A percentile compares a stretch with the other conserved stretches of the same genome.
Evolutionary conservation across 345 rosid genomes (phyloP).

Genomic region (Heritiera fomes): DNA sequence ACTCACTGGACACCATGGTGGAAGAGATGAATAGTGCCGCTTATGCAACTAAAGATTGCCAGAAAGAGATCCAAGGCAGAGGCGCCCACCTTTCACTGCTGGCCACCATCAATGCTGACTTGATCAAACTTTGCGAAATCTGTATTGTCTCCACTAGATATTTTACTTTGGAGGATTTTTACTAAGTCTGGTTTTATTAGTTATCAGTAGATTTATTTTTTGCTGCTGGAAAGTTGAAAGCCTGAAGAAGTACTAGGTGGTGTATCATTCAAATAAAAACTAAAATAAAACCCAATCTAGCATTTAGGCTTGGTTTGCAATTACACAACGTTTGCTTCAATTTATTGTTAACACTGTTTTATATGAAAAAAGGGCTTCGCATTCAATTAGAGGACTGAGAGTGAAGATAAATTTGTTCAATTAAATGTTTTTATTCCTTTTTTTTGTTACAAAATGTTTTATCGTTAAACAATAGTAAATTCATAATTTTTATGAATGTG

Average conservation of each 20-base stretch:
- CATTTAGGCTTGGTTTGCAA: too few relatives aligned
- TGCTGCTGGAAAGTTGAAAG: background rate
- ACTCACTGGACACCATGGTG: slow-evolving; percentile 23
- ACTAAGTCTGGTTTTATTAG: background rate
- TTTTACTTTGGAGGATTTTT: slow-evolving; percentile 16
- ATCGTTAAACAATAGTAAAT: too few relatives aligned
- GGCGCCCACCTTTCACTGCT: background rate
- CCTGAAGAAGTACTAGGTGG: background rate
- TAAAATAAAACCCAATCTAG: too few relatives aligned
- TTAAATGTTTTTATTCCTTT: too few relatives aligned
- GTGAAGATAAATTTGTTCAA: too few relatives aligned
- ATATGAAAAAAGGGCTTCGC: too few relatives aligned
- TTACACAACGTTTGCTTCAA: too few relatives aligned
- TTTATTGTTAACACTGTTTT: too few relatives aligned
- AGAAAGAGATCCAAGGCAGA: background rate
- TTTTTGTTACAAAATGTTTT: too few relatives aligned
- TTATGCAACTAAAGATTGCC: slow-evolving; percentile 8
- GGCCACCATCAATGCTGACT: background rate
- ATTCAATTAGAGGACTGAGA: too few relatives aligned
- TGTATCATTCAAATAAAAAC: background rate
- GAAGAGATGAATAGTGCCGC: slow-evolving; percentile 13
- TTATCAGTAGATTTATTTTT: background rate
- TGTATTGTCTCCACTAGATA: slow-evolving; percentile 14
- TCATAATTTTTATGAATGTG: too few relatives aligned
- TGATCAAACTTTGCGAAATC: slow-evolving; percentile 20